Percentiles rank a stretch among this genome's conserved stretches.
Conservation (phyloP, 371 early-diverging fungal species). For the Blakeslea trispora region DNA sequence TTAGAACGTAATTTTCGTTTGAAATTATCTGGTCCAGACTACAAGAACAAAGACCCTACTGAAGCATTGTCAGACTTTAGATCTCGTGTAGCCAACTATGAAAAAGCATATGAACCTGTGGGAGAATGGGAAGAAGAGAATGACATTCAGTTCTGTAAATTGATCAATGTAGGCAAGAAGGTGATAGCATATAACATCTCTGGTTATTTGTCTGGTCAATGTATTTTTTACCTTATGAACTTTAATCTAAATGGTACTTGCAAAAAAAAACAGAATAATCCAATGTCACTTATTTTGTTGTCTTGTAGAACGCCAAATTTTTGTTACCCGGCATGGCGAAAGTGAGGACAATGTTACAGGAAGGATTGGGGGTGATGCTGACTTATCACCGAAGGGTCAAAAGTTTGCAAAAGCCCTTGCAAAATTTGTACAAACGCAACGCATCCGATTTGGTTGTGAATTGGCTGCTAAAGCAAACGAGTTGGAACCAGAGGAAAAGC, state of each 20-base stretch:
- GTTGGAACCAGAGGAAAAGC: conserved; percentile 30
- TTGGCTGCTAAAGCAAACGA: conserved; percentile 28
- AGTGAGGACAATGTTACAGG: conserved; percentile 61
- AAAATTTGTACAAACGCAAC: conserved; percentile 58
- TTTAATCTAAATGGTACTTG: conserved; percentile 58
- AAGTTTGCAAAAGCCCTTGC: conserved; percentile 70
- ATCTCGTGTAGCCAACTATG: conserved; percentile 79
- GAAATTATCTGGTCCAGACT: conserved; percentile 86
- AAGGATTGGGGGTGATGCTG: conserved; percentile 77
- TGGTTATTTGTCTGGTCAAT: conserved; percentile 80
- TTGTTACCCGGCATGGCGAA: conserved; percentile 85
- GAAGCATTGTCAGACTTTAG: conserved; percentile 77
- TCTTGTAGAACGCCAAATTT: conserved; percentile 67
- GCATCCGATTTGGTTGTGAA: conserved; percentile 44
- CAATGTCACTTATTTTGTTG: background rate
- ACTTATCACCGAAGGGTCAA: conserved; percentile 60
- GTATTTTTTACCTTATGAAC: conserved; percentile 89
- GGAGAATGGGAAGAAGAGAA: conserved; percentile 74
- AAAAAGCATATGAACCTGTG: conserved; percentile 81
- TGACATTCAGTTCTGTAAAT: conserved; percentile 79
- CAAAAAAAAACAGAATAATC: background rate
- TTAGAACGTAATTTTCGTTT: conserved; percentile 78
- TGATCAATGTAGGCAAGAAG: conserved; percentile 85
- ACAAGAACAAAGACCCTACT: conserved; percentile 68
- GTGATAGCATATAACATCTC: conserved; percentile 81